Evolutionary conservation across 495 filamentous ascomycete species (phyloP), one percentile per base, ranked within the genome.

Genomic region (Choiromyces venosus): DNA sequence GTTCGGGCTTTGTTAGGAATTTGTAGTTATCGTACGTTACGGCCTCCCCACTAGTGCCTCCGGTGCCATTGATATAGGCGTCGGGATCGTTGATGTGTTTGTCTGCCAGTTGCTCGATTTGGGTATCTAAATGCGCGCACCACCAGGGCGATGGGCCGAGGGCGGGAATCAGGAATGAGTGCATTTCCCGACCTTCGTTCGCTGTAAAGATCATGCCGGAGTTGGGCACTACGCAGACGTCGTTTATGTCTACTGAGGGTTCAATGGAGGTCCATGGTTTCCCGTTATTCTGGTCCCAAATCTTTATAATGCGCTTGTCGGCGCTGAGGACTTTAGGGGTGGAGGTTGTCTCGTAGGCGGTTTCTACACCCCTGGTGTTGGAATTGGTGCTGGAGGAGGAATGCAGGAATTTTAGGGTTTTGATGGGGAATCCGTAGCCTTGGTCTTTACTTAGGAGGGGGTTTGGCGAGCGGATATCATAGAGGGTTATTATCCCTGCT

Each of bases 31-130:
- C 96, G 84, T 97, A 99, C 19, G 96, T 91, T 74, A 93, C 89
- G 42, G 90, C 89, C 44, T 82, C 87, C 25, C 82, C 82, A 76
- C 87, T 85, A 38, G 82, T 82, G 42, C 85, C 83, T 38, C 83
- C 81, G 52, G 80, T 82, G 67, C 77, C 84, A 25, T 75, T 67
- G 36, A 67, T 78, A 77, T 88, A 92, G 9, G 89, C 87, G 74
- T 88, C 89, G 4, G 91, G 90, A 75, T 92, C 91, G 76, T 88
- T 87, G n/a, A 81, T 52, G 19, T 84, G 85, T 72, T 90, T 87
- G 81, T 96, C 94, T 3, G 94, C 94, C 92, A 99, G 97, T 81
- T 99, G 96, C 82, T 99, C 96, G 21, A 97, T 96, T 68, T 99
- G 86, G 79, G 94, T 96, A 80, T 99, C 96, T 40, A 99, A 85